Evolutionary conservation across 192 early-diverging fungal genomes (phyloP), one percentile per base, ranked within the genome.

Genomic region (Kappamyces sp.): DNA sequence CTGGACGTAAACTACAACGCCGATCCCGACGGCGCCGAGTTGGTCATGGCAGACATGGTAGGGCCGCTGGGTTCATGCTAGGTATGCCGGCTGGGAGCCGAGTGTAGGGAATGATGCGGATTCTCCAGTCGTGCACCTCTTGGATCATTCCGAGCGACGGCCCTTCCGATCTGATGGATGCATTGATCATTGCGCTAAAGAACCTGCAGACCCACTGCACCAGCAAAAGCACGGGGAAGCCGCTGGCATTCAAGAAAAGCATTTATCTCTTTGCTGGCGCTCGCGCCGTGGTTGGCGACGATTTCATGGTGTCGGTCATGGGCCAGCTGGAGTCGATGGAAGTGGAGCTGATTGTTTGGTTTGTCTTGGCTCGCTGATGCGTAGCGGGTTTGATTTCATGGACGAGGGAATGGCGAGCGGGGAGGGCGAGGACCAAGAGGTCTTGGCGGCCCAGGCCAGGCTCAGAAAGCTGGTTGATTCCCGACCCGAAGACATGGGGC

Each of bases 241-340:
- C 77, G 1, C 61, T 81, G 39, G 88, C 87, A 63, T 90, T 75
- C 46, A 60, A 57, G n/a, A 88, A 88, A 67, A 77, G 66, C 36
- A 77, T 90, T 5, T 75, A 74, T 49, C 51, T 90, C 5, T 70
- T 88, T 37, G 86, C 88, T 1, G 80, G 87, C 62, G 81, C 69
- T 4, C 67, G 64, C 31, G 63, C 60, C 9, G 55, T 62, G 39
- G 75, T 87, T 42, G 74, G 83, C 61, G 52, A 55, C 7, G 66
- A 66, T 5, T 81, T 73, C 32, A 22, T 61, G 11, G 67, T 76
- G 2, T 61, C 62, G 29, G 66, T 74, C 45, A 38, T 64, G 1
- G 46, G 29, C 7, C 57, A 69, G 43, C 63, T 64, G 22, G 62
- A 60, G 39, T 49, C 53, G 7, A 45, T 65, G 57, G 68, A 45